A percentile compares a stretch with the other conserved stretches of the same genome.
These are phyloP conservation scores for Ganoderma boninense DNA, from an alignment of 1,284 basidiomycete genomes.

Conservation along the genomic window DNA sequence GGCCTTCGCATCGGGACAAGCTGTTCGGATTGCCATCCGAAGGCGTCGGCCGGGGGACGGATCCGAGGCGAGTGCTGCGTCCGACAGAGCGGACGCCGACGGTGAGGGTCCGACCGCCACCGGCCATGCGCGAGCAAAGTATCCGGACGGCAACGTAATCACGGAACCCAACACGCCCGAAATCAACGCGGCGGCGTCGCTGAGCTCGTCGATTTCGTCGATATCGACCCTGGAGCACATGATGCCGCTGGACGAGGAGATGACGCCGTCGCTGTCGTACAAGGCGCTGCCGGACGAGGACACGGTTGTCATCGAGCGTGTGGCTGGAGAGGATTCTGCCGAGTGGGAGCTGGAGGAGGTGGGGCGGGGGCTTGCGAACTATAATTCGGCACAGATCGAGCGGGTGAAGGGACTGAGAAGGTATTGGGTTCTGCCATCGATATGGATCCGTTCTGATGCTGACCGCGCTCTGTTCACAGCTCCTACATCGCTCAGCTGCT, in stretches of 20 bases:
- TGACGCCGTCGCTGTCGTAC: constrained; percentile 37
- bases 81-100: constrained; percentile 35
- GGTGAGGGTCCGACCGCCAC: constrained; percentile 23
- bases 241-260: constrained; percentile 41
- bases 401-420: constrained; percentile 92
- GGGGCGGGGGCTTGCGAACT: constrained; percentile 94
- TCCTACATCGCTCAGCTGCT: constrained; percentile 83
- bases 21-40: constrained; percentile 85
- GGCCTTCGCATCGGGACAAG: constrained; percentile 93
- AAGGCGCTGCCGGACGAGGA: constrained; percentile 43
- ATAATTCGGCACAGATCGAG: constrained; percentile 92
- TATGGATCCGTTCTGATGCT: constrained; percentile 18
- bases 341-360: constrained; percentile 88
- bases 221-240: constrained; percentile 47
- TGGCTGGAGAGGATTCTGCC: constrained; percentile 48
- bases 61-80: constrained; percentile 14
- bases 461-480: constrained; percentile 49
- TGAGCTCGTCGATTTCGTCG: constrained; percentile 46
- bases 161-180: constrained; percentile 54
- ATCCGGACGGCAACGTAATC: constrained; percentile 42
- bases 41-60: constrained; percentile 30
- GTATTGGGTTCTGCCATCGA: constrained; percentile 52
- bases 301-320: constrained; percentile 39
- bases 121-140: constrained; percentile 38
- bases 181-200: constrained; percentile 42